These are phyloP conservation scores for Umbelopsis sp. DNA, from an alignment of 192 early-diverging fungal genomes.

Conservation along the genomic window DNA sequence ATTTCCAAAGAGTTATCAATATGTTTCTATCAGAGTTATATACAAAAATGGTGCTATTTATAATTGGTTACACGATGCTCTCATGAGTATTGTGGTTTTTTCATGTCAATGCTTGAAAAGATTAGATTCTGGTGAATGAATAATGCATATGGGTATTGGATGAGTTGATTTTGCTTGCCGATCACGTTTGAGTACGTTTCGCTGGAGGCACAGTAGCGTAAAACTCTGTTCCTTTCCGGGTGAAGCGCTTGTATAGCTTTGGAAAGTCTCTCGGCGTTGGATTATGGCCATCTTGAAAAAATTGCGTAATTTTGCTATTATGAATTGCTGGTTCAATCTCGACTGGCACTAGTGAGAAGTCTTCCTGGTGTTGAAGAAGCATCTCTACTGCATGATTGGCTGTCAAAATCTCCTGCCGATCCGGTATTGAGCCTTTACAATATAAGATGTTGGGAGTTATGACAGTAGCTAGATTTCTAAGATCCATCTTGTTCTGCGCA, in stretches of 20 bases:
- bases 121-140: too few relatives aligned
- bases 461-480: slow-evolving; percentile 27
- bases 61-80: too few relatives aligned
- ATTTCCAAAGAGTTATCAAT: too few relatives aligned
- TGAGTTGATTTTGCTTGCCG: background rate
- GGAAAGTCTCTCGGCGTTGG: background rate
- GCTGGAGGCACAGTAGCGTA: slow-evolving; percentile 2
- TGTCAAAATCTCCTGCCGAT: slow-evolving; percentile 2
- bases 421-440: slow-evolving; percentile 27
- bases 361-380: slow-evolving; percentile 25
- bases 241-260: slow-evolving; percentile 7
- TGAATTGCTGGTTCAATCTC: slow-evolving; percentile 6
- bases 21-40: too few relatives aligned
- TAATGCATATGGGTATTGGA: too few relatives aligned
- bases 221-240: background rate
- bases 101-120: too few relatives aligned
- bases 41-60: too few relatives aligned
- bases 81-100: too few relatives aligned
- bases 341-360: slow-evolving; percentile 17
- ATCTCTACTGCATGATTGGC: slow-evolving; percentile 30
- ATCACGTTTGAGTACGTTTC: background rate
- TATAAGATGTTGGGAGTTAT: slow-evolving; percentile 41
- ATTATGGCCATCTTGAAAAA: background rate
- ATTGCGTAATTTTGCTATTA: slow-evolving; percentile 5
- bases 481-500: slow-evolving; percentile 25